Percentiles rank a stretch among this genome's conserved stretches.
Conservation (phyloP, 106 monocot species). For the Gastrodia elata region DNA sequence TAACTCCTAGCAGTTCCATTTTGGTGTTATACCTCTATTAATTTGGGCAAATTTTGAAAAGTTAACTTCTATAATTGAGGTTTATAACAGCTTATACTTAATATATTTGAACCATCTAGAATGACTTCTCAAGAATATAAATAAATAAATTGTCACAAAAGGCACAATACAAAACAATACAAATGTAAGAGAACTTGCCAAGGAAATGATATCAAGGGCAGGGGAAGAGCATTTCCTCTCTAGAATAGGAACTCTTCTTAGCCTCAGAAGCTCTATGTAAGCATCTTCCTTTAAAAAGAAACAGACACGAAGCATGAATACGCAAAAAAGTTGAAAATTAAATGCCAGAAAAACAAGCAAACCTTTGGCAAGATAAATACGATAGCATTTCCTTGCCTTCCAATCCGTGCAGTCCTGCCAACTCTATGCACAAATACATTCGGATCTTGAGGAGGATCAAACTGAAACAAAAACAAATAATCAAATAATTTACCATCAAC, state of each 20-base stretch:
- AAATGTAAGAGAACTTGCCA: conserved; percentile 27
- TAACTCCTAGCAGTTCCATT: no score
- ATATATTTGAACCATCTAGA: no score
- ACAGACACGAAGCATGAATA: not conserved
- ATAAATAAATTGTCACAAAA: not conserved
- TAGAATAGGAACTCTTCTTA: conserved; percentile 71
- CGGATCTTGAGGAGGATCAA: conserved; percentile 98
- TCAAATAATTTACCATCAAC: not conserved
- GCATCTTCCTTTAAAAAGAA: conserved; percentile 56
- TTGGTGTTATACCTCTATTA: no score
- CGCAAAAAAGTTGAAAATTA: not conserved
- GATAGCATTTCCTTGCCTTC: conserved; percentile 76
- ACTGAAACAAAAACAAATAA: conserved; percentile 30
- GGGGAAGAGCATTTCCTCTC: conserved; percentile 47
- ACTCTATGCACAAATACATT: conserved; percentile 94
- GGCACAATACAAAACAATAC: not conserved
- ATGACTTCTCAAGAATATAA: no score
- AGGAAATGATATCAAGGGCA: conserved; percentile 45
- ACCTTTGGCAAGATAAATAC: conserved; percentile 95
- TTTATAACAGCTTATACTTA: no score
- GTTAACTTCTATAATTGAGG: no score
- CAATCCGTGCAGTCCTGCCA: conserved; percentile 88
- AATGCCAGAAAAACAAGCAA: conserved; percentile 3
- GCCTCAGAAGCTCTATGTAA: conserved; percentile 72
- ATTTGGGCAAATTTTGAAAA: no score